Base-by-base conservation (phyloP, 2,329 filamentous ascomycete genomes). In the Tolypocladium endophyticum region DNA sequence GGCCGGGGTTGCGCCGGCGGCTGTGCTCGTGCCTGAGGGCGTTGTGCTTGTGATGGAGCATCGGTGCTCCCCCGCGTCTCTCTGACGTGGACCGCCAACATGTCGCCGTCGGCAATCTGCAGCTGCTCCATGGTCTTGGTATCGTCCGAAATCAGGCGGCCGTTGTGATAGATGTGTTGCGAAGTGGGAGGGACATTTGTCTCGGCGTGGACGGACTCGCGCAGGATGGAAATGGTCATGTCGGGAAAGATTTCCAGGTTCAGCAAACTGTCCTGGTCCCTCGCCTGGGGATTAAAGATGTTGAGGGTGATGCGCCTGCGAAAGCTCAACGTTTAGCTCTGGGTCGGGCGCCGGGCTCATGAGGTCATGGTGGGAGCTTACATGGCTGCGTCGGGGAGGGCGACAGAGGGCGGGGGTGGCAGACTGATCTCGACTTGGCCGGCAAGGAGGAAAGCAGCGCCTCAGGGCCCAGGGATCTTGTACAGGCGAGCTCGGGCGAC, bases 141-240 rank as follows among this genome's bases (percentile, higher is more conserved):
- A 68, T 92, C 87, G 74, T 92, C 87, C 65, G 79, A 82, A 59
- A 99, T 85, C 50, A 92, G 83, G 64, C 85, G 84, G 64, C 93
- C 94, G 72, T 97, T 95, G 77, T 93, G 89, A 76, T 94, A 95
- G 70, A 97, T 87, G 70, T 91, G 87, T 73, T 97, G 92, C 55
- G 87, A 81, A 53, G 80, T 78, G 23, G 86, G 82, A 35, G 89
- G 84, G 66, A 96, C 87, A 67, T 80, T 79, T 56, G 88, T 88
- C 75, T 97, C 93, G 74, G 86, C 89, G 72, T 94, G 85, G 71
- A 99, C 88, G 70, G 91, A 89, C 70, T 87, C 89, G 74, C 96
- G 96, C 65, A 99, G 83, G 58, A 91, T 87, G 68, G 87, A 87
- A 67, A 97, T 76, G 55, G 90, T 90, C 80, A 94, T 91, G 68